Percentiles rank a stretch among this genome's conserved stretches.
Conservation (phyloP, 805 yeast species). For the Candida incommunis region DNA sequence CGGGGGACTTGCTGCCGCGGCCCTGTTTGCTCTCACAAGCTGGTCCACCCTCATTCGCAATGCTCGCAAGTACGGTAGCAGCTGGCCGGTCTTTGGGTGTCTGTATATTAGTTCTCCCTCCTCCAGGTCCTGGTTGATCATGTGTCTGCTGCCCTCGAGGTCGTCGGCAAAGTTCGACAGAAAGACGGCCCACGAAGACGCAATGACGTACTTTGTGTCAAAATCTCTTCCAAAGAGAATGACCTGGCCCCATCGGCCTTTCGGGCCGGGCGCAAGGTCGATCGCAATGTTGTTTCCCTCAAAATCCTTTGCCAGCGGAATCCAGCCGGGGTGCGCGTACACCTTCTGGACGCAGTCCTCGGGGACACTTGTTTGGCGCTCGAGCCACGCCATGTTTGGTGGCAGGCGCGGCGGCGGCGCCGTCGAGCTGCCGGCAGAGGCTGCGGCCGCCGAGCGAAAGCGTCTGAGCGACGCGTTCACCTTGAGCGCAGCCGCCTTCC, state of each 20-base stretch:
- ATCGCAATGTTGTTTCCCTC: constrained; percentile 87
- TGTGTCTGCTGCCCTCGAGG: constrained; percentile 71
- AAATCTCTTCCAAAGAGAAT: constrained; percentile 89
- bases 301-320: constrained; percentile 77
- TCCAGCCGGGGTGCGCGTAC: constrained; percentile 87
- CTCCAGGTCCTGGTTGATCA: constrained; percentile 48
- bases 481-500: constrained; percentile 42
- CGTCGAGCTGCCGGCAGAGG: constrained; percentile 1
- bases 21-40: background rate
- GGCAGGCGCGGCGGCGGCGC: constrained; percentile 5
- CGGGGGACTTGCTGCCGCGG: background rate
- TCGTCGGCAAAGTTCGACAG: constrained; percentile 73
- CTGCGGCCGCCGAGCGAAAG: constrained; percentile 3
- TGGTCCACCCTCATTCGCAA: constrained; percentile 30
- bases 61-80: constrained; percentile 51
- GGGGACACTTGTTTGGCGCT: constrained; percentile 59
- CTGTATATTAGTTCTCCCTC: constrained; percentile 37
- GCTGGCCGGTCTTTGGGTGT: constrained; percentile 55
- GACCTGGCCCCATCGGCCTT: constrained; percentile 80
- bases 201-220: constrained; percentile 77
- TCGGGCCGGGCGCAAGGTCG: constrained; percentile 70
- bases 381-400: constrained; percentile 18
- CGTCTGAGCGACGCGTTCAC: constrained; percentile 10
- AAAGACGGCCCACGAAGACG: constrained; percentile 84
- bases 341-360: constrained; percentile 55